Conservation (phyloP, 2,329 filamentous ascomycete species). For the Pleurostoma richardsiae region DNA sequence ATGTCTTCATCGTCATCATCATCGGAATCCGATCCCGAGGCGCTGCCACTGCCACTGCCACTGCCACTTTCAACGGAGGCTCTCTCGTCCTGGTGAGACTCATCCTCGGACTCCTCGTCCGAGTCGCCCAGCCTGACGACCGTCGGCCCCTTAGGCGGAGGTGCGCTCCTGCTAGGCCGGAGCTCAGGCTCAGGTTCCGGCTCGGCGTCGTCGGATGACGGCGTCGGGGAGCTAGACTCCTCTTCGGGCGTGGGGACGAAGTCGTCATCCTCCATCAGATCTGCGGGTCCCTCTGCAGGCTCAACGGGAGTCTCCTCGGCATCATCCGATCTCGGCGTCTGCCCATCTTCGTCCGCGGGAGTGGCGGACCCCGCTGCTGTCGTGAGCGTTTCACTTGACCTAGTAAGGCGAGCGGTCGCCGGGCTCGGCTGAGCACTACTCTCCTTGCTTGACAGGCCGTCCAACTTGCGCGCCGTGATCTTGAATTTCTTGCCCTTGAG, state of each 20-base stretch:
- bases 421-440: background rate
- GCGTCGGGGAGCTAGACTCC: too few species aligned
- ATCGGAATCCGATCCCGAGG: slow-evolving; percentile 7
- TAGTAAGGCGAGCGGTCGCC: background rate
- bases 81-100: background rate
- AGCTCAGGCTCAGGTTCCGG: background rate
- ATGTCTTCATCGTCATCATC: slow-evolving; percentile 9
- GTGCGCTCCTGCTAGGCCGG: slow-evolving; percentile 1
- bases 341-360: background rate
- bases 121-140: slow-evolving; percentile 23
- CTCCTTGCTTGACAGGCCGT: background rate
- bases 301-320: background rate
- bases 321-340: background rate
- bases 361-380: too few species aligned
- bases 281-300: background rate
- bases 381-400: background rate
- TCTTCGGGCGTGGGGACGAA: too few species aligned
- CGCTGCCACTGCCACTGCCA: slow-evolving; percentile 4
- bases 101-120: slow-evolving; percentile 8
- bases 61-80: background rate
- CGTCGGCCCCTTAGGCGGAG: slow-evolving; percentile 18
- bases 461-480: slow-evolving; percentile 34
- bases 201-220: background rate
- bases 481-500: slow-evolving; percentile 48
- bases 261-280: too few species aligned